Evolutionary conservation across 2,329 filamentous ascomycete genomes (phyloP).

Genomic region (Stachybotrys chartarum): DNA sequence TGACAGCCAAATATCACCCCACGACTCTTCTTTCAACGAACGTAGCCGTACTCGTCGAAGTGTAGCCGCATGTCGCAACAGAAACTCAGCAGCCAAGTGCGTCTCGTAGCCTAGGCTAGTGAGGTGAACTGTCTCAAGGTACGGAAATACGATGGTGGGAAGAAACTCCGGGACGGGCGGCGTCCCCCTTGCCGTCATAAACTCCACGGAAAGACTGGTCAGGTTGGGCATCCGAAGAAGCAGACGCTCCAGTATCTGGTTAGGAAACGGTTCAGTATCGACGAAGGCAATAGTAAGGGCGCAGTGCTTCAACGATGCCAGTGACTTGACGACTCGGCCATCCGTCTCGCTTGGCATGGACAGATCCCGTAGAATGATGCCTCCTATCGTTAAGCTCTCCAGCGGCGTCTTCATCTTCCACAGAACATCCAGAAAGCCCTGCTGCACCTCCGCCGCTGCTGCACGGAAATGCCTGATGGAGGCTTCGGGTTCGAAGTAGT

Average conservation of each 20-base stretch:
- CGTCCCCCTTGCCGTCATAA: background rate
- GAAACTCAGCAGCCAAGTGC: no score
- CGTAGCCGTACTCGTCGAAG: no score
- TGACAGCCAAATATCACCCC: no score
- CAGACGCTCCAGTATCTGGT: background rate
- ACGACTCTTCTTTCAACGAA: no score
- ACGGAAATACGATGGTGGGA: no score
- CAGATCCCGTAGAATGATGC: constrained; percentile 2
- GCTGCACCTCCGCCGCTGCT: constrained; percentile 9
- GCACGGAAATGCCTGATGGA: constrained; percentile 10
- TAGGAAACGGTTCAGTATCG: background rate
- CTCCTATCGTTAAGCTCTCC: constrained; percentile 11
- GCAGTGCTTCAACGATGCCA: constrained; percentile 6
- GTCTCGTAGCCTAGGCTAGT: no score
- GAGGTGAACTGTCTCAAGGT: no score
- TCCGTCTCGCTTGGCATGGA: constrained; percentile 1
- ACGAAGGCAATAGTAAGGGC: background rate
- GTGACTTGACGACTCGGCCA: constrained; percentile 5
- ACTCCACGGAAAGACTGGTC: background rate
- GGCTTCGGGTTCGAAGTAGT: constrained; percentile 7
- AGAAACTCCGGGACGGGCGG: no score
- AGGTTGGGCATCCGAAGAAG: background rate
- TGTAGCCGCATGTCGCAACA: no score
- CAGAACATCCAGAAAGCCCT: constrained; percentile 11
- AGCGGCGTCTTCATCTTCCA: constrained; percentile 7